Conservation (phyloP, 345 rosid species). For the Brassica incana region DNA sequence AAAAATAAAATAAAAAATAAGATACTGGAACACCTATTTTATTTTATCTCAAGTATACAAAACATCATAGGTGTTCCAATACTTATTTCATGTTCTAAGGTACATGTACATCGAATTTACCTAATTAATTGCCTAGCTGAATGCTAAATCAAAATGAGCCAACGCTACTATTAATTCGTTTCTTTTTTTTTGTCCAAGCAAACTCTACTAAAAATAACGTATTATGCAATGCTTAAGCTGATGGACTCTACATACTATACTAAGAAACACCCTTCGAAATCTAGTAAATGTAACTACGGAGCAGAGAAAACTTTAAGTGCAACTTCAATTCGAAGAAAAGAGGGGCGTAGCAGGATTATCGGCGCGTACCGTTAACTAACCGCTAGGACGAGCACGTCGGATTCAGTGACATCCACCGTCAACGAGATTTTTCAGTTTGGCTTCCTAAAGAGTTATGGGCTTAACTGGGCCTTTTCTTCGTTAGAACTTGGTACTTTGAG, state of each 20-base stretch:
- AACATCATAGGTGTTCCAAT: not conserved
- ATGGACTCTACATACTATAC: not conserved
- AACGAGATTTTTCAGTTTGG: slow-evolving; percentile 3
- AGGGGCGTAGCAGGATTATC: not conserved
- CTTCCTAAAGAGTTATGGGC: too few relatives aligned
- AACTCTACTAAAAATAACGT: not conserved
- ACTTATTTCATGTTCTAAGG: not conserved
- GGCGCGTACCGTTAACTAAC: slow-evolving; percentile 18
- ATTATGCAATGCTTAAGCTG: not conserved
- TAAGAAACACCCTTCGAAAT: not conserved
- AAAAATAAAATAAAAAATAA: too few relatives aligned
- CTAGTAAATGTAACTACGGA: not conserved
- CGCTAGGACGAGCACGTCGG: slow-evolving; percentile 19
- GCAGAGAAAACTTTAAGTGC: too few relatives aligned
- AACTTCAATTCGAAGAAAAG: too few relatives aligned
- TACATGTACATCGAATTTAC: not conserved
- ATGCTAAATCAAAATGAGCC: not conserved
- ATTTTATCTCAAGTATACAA: not conserved
- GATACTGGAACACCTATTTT: not conserved
- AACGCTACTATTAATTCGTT: not conserved
- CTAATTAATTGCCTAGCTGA: not conserved
- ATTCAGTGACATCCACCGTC: not conserved
- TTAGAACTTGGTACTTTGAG: too few relatives aligned
- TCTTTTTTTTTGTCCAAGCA: not conserved
- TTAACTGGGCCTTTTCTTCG: too few relatives aligned